These are phyloP conservation scores for Actinidia polygama DNA, from an alignment of 179 eudicot genomes.

Conservation along the genomic window DNA sequence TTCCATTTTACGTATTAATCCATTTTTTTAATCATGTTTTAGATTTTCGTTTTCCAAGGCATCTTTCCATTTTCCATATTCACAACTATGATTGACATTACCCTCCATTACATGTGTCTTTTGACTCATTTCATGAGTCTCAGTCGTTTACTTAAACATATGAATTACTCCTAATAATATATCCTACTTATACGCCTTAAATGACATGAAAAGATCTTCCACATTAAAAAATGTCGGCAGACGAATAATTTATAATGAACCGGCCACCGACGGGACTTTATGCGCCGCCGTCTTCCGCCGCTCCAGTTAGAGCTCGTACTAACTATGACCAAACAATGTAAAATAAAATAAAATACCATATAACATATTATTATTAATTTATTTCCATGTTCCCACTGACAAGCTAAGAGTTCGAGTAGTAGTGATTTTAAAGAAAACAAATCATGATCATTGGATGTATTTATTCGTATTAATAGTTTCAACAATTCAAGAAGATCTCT, in stretches of 20 bases:
- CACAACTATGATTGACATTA: too few species aligned
- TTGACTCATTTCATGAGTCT: conserved; percentile 1
- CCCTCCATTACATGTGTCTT: too few species aligned
- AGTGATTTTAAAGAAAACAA: not conserved
- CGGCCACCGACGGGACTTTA: conserved; percentile 32
- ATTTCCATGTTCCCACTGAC: not conserved
- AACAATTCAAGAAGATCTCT: conserved; percentile 27
- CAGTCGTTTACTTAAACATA: too few species aligned
- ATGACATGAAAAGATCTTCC: not conserved
- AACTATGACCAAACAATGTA: not conserved
- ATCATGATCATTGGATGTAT: not conserved
- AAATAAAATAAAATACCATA: not conserved
- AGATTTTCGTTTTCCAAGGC: too few species aligned
- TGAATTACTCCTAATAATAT: too few species aligned
- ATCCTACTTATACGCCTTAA: conserved; percentile 27
- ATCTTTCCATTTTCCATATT: too few species aligned
- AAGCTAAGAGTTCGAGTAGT: too few species aligned
- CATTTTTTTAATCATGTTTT: too few species aligned
- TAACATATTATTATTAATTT: not conserved
- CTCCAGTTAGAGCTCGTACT: not conserved
- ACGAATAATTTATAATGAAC: conserved; percentile 3
- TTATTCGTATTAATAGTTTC: conserved; percentile 4
- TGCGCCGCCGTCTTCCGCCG: conserved; percentile 21
- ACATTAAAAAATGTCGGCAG: conserved; percentile 30
- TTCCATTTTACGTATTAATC: too few species aligned